Conservation (phyloP, 257 asterid genomes). For the Jacaranda mimosifolia region DNA sequence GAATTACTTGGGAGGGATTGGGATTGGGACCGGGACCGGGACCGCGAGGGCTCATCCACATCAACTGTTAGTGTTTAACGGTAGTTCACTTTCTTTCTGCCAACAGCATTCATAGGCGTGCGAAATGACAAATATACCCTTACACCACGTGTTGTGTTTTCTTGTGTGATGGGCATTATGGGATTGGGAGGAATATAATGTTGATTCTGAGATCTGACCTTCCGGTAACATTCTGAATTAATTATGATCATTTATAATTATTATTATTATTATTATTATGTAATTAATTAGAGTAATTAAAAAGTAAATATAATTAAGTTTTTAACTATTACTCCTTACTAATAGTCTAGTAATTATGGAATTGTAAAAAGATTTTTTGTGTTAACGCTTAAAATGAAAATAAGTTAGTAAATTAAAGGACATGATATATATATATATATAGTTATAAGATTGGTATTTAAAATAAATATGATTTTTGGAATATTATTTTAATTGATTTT, state of each 20-base stretch:
- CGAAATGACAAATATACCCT: constrained; percentile 26
- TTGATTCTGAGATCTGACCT: not conserved
- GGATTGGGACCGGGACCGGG: too few relatives aligned
- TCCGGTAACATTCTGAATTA: too few relatives aligned
- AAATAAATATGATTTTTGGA: not conserved
- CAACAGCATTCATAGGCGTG: not conserved
- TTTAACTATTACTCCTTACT: not conserved
- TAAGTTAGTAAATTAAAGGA: not conserved
- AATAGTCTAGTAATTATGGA: not conserved
- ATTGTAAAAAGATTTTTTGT: not conserved
- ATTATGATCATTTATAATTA: not conserved
- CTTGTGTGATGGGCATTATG: not conserved
- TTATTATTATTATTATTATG: not conserved
- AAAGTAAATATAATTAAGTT: not conserved
- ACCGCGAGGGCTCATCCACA: not conserved
- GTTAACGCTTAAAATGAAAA: not conserved
- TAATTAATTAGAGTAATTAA: not conserved
- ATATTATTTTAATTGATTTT: too few relatives aligned
- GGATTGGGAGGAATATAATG: not conserved
- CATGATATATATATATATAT: too few relatives aligned
- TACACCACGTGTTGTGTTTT: not conserved
- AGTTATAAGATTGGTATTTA: too few relatives aligned
- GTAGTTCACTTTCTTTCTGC: not conserved
- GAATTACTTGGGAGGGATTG: not conserved
- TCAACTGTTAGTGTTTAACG: constrained; percentile 22